Percentiles rank a stretch among this genome's conserved stretches.
Evolutionary conservation across 2,329 filamentous ascomycete genomes (phyloP).

Genomic region (Colletotrichum spaethianum): DNA sequence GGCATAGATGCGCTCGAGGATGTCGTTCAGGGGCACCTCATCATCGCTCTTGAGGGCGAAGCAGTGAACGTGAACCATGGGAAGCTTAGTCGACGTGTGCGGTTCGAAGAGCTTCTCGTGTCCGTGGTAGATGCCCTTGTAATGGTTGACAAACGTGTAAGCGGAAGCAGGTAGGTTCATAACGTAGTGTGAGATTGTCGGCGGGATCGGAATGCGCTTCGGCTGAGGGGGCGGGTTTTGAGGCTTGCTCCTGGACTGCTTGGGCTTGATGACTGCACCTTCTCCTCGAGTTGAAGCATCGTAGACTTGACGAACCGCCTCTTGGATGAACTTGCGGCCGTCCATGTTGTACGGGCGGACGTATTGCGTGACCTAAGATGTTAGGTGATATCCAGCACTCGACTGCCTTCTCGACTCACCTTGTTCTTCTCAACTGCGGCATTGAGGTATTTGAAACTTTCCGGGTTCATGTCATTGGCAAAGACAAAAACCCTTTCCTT

Average conservation of each 20-base stretch:
- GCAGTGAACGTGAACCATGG: constrained; percentile 93
- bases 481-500: constrained; percentile 93
- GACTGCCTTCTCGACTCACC: constrained; percentile 58
- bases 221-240: constrained; percentile 54
- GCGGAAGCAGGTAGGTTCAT: constrained; percentile 97
- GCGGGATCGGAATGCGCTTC: constrained; percentile 71
- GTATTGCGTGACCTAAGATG: constrained; percentile 71
- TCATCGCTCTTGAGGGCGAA: constrained; percentile 88
- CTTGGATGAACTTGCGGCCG: constrained; percentile 83
- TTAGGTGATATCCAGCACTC: constrained; percentile 20
- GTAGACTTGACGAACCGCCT: constrained; percentile 74
- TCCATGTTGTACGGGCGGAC: constrained; percentile 87
- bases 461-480: constrained; percentile 97
- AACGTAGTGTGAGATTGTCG: constrained; percentile 90
- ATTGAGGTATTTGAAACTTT: constrained; percentile 81
- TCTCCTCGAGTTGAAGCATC: constrained; percentile 65
- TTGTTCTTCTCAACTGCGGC: constrained; percentile 85
- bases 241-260: constrained; percentile 55
- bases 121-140: constrained; percentile 85
- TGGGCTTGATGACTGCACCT: constrained; percentile 67
- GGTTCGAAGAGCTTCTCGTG: constrained; percentile 76
- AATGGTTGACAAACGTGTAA: constrained; percentile 83
- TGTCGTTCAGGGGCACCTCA: constrained; percentile 72
- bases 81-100: constrained; percentile 72
- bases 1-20: constrained; percentile 56